phyloP scores from a whole-genome alignment of 23 red algal genomes.

The Agarophyton chilense region DNA sequence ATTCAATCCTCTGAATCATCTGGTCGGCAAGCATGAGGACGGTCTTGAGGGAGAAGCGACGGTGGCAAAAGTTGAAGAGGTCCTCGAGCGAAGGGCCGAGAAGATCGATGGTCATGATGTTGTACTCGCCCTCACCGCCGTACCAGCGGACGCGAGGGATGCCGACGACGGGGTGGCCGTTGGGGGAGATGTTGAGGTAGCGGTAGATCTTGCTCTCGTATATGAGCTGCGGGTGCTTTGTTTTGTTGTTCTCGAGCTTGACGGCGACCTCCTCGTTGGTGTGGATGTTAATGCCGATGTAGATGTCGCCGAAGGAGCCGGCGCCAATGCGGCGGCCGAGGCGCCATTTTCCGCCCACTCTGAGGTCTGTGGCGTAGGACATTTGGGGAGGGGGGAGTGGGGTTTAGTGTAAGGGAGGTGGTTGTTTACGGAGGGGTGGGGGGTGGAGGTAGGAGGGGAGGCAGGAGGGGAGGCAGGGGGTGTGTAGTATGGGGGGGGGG shows the following conservation, averaged over 20 bases:
- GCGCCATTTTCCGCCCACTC: constrained; percentile 96
- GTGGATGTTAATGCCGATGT: constrained; percentile 89
- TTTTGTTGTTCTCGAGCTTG: constrained; percentile 97
- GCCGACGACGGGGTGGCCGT: constrained; percentile 81
- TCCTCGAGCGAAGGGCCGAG: constrained; percentile 97
- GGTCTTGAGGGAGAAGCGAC: constrained; percentile 97
- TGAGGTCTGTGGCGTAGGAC: constrained; percentile 83
- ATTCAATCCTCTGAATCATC: constrained; percentile 98
- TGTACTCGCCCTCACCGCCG: constrained; percentile 96
- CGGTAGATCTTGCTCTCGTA: constrained; percentile 99
- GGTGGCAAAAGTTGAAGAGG: constrained; percentile 99
- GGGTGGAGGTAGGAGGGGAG: constrained; percentile 11
- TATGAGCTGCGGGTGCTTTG: constrained; percentile 96
- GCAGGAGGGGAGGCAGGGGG: background rate
- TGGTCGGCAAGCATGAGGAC: constrained; percentile 99
- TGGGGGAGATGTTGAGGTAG: constrained; percentile 89
- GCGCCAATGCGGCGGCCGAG: constrained; percentile 96
- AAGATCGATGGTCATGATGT: constrained; percentile 98
- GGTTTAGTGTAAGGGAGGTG: background rate
- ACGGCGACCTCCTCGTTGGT: constrained; percentile 98
- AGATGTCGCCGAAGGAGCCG: constrained; percentile 99
- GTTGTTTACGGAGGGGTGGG: background rate
- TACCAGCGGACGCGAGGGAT: constrained; percentile 99
- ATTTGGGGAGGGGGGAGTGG: constrained; percentile 1
- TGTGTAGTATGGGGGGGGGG: background rate